Conservation (phyloP, 169 alveolate species). For the Plasmodium sp. region DNA sequence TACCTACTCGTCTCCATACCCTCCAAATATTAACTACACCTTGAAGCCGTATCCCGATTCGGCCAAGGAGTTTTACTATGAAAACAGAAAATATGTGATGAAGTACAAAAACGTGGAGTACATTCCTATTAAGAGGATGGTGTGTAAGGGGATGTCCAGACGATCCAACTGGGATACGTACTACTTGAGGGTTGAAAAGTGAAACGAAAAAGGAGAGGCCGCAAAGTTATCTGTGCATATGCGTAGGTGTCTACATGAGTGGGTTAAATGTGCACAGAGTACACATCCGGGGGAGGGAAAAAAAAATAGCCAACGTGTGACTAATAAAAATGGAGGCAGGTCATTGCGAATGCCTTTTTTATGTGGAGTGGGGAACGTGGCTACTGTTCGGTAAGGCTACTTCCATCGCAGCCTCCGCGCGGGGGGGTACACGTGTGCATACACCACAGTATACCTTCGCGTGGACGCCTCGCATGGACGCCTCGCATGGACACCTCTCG, state of each 20-base stretch:
- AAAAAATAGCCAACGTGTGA: neutral
- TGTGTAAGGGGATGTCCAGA: constrained; percentile 43
- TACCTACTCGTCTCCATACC: constrained; percentile 80
- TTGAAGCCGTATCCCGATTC: constrained; percentile 80
- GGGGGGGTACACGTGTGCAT: neutral
- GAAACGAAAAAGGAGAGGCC: neutral
- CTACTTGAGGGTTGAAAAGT: constrained; percentile 40
- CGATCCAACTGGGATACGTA: constrained; percentile 63
- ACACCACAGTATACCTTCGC: neutral
- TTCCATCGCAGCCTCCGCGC: neutral
- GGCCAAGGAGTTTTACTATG: constrained; percentile 77
- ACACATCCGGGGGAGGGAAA: neutral
- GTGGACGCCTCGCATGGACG: neutral
- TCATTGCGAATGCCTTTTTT: neutral
- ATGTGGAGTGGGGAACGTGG: neutral
- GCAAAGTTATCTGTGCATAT: neutral
- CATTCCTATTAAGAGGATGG: constrained; percentile 77
- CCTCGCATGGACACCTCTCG: too few species aligned
- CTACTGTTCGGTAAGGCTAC: neutral
- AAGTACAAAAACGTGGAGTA: constrained; percentile 83
- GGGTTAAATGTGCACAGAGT: neutral
- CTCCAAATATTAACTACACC: constrained; percentile 83
- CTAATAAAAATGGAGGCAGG: neutral
- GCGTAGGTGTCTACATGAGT: neutral
- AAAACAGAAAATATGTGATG: constrained; percentile 77